Percentiles rank a stretch among this genome's conserved stretches.
These are phyloP conservation scores for Leishmania amazonensis DNA, from an alignment of 208 protist species.

Conservation along the genomic window DNA sequence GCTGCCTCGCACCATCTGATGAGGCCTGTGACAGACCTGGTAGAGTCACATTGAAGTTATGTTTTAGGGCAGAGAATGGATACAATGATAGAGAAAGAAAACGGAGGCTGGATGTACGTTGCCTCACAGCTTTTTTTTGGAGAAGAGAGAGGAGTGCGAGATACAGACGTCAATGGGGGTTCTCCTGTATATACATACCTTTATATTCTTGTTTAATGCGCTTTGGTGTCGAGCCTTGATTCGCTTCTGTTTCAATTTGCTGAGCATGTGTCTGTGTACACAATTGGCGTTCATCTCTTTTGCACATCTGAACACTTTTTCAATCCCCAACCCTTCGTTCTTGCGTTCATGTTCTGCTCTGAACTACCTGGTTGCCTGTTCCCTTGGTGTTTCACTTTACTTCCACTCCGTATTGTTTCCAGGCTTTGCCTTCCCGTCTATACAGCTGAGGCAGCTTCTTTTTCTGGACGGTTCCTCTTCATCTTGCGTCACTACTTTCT, in stretches of 20 bases:
- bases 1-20: neutral
- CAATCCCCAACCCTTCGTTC: neutral
- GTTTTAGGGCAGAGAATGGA: neutral
- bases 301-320: neutral
- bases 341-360: neutral
- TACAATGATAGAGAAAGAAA: neutral
- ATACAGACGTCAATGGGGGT: neutral
- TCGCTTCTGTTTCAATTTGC: neutral
- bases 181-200: neutral
- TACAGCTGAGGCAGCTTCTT: neutral
- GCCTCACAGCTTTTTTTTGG: no score
- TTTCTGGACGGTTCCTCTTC: neutral
- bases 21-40: neutral
- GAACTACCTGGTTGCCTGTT: neutral
- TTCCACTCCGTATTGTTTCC: neutral
- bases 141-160: neutral
- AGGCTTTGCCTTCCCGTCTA: no score
- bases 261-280: neutral
- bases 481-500: no score
- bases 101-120: neutral
- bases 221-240: neutral
- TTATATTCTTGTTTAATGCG: neutral
- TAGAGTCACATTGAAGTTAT: neutral
- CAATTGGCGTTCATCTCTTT: neutral
- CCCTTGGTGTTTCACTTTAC: neutral